A percentile compares a stretch with the other conserved stretches of the same genome.
Evolutionary conservation across 352 stramenopile species (phyloP).

Genomic region (Globisporangium cederbergense): DNA sequence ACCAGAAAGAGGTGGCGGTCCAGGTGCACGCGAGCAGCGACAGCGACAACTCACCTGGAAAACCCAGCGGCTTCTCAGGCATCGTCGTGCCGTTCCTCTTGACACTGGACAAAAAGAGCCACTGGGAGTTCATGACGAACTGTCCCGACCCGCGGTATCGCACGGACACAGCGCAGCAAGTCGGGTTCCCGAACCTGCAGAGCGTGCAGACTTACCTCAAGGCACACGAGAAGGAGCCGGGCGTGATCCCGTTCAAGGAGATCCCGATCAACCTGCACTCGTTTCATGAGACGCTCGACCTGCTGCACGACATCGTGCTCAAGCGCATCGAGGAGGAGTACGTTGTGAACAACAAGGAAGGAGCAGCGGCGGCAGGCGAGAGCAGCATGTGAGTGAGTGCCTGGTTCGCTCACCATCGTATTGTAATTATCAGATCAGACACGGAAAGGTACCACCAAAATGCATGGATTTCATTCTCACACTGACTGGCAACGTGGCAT

Average conservation of each 20-base stretch:
- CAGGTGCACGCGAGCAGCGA: constrained; percentile 24
- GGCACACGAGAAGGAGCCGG: constrained; percentile 37
- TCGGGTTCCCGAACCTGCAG: constrained; percentile 75
- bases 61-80: constrained; percentile 37
- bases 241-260: constrained; percentile 64
- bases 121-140: constrained; percentile 78
- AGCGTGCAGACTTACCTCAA: constrained; percentile 74
- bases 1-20: constrained; percentile 64
- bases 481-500: neutral
- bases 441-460: neutral
- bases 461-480: neutral
- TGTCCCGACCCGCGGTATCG: constrained; percentile 82
- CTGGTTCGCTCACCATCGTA: neutral
- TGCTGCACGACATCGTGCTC: constrained; percentile 83
- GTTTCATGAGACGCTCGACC: constrained; percentile 82
- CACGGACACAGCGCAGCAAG: constrained; percentile 32
- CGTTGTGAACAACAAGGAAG: constrained; percentile 19
- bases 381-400: neutral
- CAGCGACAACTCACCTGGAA: neutral
- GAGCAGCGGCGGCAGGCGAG: neutral
- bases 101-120: constrained; percentile 58
- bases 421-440: constrained; percentile 1
- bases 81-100: constrained; percentile 83
- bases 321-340: constrained; percentile 82
- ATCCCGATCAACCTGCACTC: constrained; percentile 83